Evolutionary conservation across 257 asterid species (phyloP), one percentile per base, ranked within the genome.

Genomic region (Salvia rosmarinus): DNA sequence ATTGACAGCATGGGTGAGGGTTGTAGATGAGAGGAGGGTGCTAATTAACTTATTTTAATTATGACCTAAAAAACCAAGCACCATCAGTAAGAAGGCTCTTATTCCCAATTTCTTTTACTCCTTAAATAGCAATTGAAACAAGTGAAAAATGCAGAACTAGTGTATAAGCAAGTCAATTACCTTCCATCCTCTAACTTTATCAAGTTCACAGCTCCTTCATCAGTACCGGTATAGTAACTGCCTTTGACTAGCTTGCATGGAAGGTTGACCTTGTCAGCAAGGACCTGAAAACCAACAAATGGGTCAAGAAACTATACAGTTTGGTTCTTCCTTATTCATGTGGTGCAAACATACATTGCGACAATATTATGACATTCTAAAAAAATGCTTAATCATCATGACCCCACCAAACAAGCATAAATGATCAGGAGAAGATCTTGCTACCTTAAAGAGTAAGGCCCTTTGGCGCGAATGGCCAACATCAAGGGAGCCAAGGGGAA

Each of bases 221-320:
- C 99, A n/a, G 97, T 88, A 75, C 98, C 96, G 64, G 98, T 95
- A 79, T 89, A 92, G 77, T 95, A 90, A 78, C 98, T 95, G 72
- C 99, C 99, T 75, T 91, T 95, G 44, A 91, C 97, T 58, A 95
- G 90, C 92, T 84, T 95, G 71, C 99, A 95, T 20, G 96, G 96
- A 75, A 95, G 92, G 83, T 85, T 87, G 80, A 95, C 84, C 83
- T 87, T 86, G 78, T 91, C 99, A 71, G 97, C 96, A 72, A 95
- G 99, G 71, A 95, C 99, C 99, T 95, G 81, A 37, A n/a, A 25
- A 25, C 73, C 81, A 82, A 76, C 35, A 69, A 67, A 52, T 78
- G 61, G 61, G 70, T 57, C 56, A 72, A 47, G 71, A 57, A 68
- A 64, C 67, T 55, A 35, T 51, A 80, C 62, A 49, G 58, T 17